Evolutionary conservation across 2,329 filamentous ascomycete species (phyloP), one percentile per base, ranked within the genome.

Genomic region (Calonectria crousiana): DNA sequence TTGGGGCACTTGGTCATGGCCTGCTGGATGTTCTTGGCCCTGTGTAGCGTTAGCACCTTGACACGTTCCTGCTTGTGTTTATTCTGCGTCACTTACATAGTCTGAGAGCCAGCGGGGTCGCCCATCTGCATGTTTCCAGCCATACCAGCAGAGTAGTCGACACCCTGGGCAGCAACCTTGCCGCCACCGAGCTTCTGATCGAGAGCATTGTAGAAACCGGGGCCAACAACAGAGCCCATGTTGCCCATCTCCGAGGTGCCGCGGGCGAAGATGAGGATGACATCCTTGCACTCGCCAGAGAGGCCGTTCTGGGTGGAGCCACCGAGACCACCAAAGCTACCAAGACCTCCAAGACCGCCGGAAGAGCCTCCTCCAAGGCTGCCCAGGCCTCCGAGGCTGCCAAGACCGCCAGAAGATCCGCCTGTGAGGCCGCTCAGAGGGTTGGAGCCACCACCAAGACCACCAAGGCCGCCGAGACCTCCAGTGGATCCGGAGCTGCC

Each of bases 261-360:
- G 14, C 69, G 62, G 14, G 69, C 69, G 32, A 67, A 72, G 41
- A 72, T 72, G 52, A 72, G 38, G 8, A 64, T 72, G 11, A 71
- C 36, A n/a, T 70, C 56, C 56, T 62, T 62, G 56, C 56, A 62
- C 56, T 62, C 56, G 6, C 56, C 56, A 36, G 26, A 26, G 32
- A 62, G 56, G 9, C 56, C 56, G 34, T 62, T 62, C 56, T 62
- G 56, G 34, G 56, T 62, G 56, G 56, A 62, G 13, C 56, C 56
- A 36, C 56, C 56, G 14, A 41, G 16, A 13, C 56, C 56, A 13
- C 56, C 56, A 11, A 58, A n/a, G n/a, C 53, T n/a, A 26, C 53
- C 53, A 26, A 58, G 53, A 14, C 49, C 49, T 16, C 49, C 49
- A n/a, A 56, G 52, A 26, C 52, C 30, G 30, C 52, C 23, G 9